These are phyloP conservation scores for Aspergillus arachidicola DNA, from an alignment of 2,329 filamentous ascomycete species.

Conservation along the genomic window DNA sequence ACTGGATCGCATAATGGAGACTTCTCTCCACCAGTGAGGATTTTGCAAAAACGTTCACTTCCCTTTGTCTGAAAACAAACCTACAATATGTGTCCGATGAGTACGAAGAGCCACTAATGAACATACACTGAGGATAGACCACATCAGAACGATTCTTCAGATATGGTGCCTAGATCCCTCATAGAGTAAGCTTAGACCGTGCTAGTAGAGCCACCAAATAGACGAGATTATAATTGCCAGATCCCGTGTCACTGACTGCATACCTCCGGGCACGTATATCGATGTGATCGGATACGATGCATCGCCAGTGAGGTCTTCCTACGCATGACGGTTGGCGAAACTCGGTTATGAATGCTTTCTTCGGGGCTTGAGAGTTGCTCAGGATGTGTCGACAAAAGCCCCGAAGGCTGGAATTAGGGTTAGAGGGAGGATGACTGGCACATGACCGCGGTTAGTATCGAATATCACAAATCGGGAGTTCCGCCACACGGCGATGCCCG, in stretches of 20 bases:
- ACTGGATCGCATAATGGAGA: no score
- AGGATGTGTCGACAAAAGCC: not conserved
- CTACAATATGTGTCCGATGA: not conserved
- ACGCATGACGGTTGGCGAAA: not conserved
- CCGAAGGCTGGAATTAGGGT: not conserved
- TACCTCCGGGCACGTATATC: not conserved
- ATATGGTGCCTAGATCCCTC: not conserved
- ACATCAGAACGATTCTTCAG: not conserved
- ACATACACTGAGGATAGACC: not conserved
- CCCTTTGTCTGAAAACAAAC: not conserved
- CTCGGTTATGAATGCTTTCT: rapidly evolving
- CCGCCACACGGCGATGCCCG: not conserved
- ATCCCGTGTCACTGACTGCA: no score
- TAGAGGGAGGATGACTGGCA: not conserved
- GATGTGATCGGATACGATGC: not conserved
- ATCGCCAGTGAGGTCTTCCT: not conserved
- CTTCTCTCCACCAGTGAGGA: rapidly evolving
- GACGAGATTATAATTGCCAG: not conserved
- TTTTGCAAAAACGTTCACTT: rapidly evolving
- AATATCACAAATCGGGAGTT: not conserved
- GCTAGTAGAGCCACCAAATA: not conserved
- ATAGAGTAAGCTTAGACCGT: not conserved
- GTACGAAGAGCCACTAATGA: not conserved
- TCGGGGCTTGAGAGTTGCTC: not conserved
- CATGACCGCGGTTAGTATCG: not conserved